Conservation (phyloP, 2,329 filamentous ascomycete species). For the Xylaria sp. region DNA sequence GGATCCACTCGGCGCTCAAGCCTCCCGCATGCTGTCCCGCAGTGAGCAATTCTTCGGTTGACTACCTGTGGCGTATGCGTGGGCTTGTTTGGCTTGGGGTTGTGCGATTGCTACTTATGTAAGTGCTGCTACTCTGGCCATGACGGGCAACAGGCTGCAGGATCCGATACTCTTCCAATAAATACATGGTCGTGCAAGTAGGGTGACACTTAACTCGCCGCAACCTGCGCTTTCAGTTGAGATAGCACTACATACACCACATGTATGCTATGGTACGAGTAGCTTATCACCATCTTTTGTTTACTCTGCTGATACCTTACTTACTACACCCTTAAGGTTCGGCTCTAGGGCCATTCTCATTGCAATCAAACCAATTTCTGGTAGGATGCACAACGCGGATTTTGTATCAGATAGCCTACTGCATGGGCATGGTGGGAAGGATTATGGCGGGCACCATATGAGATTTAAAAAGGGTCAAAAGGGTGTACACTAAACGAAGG, state of each 20-base stretch:
- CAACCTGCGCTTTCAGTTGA: conserved; percentile 3
- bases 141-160: conserved; percentile 5
- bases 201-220: conserved; percentile 12
- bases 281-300: background rate
- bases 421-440: background rate
- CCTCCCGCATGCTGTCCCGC: background rate
- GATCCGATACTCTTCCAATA: background rate
- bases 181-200: conserved; percentile 7
- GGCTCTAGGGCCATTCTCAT: background rate
- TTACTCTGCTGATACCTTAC: background rate
- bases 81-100: background rate
- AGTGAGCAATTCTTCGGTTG: background rate
- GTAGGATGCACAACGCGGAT: background rate
- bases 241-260: conserved; percentile 8
- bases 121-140: background rate
- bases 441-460: background rate
- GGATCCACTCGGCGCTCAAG: conserved; percentile 30
- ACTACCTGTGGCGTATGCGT: conserved; percentile 10
- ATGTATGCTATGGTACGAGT: conserved; percentile 9
- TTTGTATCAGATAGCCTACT: background rate
- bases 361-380: background rate
- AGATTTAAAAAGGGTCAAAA: background rate
- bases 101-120: background rate
- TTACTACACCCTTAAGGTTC: background rate
- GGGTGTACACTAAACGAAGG: background rate